Base-by-base conservation (phyloP, 441 rosid genomes). In the Bruguiera hainesii region DNA sequence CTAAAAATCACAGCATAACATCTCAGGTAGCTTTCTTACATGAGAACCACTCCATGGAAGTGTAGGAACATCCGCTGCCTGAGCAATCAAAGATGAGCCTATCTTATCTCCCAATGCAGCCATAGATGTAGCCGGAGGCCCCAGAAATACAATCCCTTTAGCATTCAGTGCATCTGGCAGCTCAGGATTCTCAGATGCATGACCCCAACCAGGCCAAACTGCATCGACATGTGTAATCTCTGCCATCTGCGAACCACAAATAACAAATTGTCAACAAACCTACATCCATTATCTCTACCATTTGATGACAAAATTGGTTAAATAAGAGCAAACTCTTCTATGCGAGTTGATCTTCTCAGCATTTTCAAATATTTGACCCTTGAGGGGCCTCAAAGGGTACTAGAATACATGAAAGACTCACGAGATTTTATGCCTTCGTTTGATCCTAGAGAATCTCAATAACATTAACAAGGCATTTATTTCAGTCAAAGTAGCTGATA, bases 161-260 rank as follows among this genome's bases (percentile, higher is more conserved):
- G 85, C 94, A 78, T 49, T 67, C 71, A 96, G 74, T n/a, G 98
- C 98, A 79, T 96, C 98, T 11, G 98, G 98, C 60, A 96, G 85
- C 78, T 93, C 99, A 52, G 99, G 99, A 75, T 87, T 96, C 83
- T 93, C 99, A 16, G 99, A 96, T 56, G 99, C 99, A 85, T 96
- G 99, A 59, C 98, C 99, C 98, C 99, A 96, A 66, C 99, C 99
- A 80, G 99, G 99, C 99, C 99, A 96, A 75, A 96, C 98, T 21
- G 99, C 99, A 84, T 96, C 99, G 65, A 96, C 99, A 70, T 64
- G 91, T 19, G 99, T 96, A 78, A 88, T 85, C 78, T 96, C 99
- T 37, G 98, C 99, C 98, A 93, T 93, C 99, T 96, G 82, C 18
- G 6, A 55, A 55, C 29, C 65, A 77, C 26, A 28, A 59, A 69